Percentiles rank a stretch among this genome's conserved stretches.
phyloP scores from a whole-genome alignment of 805 yeast genomes.

The Saturnispora zaruensis region DNA sequence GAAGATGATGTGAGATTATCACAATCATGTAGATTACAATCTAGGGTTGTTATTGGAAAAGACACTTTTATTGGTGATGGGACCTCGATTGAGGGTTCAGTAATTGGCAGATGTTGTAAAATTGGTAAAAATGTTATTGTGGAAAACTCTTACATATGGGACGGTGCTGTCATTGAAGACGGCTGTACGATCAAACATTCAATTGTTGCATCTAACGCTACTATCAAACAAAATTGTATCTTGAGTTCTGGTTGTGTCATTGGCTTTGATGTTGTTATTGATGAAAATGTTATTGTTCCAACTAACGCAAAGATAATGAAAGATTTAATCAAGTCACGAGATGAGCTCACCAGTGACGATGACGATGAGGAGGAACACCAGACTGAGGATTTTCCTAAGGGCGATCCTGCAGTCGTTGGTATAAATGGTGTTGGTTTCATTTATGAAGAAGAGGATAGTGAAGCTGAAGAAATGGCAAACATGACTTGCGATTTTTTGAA shows the following conservation, averaged over 20 bases:
- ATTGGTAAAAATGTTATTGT: conserved; percentile 74
- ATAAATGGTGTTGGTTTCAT: conserved; percentile 42
- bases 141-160: conserved; percentile 80
- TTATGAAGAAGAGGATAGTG: conserved; percentile 46
- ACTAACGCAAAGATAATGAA: conserved; percentile 46
- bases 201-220: conserved; percentile 60
- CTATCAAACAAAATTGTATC: conserved; percentile 42
- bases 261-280: conserved; percentile 67
- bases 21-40: conserved; percentile 80
- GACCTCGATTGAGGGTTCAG: conserved; percentile 55
- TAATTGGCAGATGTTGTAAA: conserved; percentile 77
- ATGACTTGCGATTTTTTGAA: conserved; percentile 36
- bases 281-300: conserved; percentile 40
- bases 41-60: conserved; percentile 75
- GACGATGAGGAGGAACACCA: conserved; percentile 19
- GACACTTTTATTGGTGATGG: conserved; percentile 71
- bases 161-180: conserved; percentile 65
- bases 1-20: conserved; percentile 85
- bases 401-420: conserved; percentile 34
- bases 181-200: conserved; percentile 49
- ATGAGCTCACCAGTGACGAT: conserved; percentile 15
- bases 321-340: conserved; percentile 30
- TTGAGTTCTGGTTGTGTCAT: conserved; percentile 68
- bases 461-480: conserved; percentile 29
- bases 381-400: conserved; percentile 12